Base-by-base conservation (phyloP, 306 rosid genomes). In the Pueraria montana region DNA sequence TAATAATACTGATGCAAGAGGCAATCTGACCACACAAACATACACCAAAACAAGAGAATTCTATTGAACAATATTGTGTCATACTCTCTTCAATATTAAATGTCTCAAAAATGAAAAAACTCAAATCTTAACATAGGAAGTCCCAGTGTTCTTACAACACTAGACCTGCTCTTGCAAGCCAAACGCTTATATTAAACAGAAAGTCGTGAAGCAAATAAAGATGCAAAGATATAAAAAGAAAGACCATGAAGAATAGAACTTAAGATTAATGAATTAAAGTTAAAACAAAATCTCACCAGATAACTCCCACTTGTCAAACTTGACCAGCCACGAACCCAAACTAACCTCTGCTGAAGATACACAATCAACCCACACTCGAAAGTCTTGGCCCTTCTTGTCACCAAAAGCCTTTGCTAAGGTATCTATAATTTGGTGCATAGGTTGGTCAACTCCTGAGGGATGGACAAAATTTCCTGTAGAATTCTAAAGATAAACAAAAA, bases 261-360 rank as follows among this genome's bases (percentile, higher is more conserved):
- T 26, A 73, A 42, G 21, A 82, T 3, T 52, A 70, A 12, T 67
- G 24, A 72, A 48, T 8, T 67, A 50, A n/a, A 58, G 53, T 52
- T 68, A 26, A 23, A 45, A 80, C 72, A 20, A 68, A 78, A 46
- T 72, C 92, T 87, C 80, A 92, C 98, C 92, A 43, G 73, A 81
- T 66, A 75, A 69, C 70, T 92, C 97, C 98, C 97, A 92, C 82
- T 94, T 94, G 70, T 87, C 68, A 85, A 90, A 92, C 75, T 83
- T 91, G 86, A 92, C 92, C 77, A 84, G 80, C 96, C 96, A 94
- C 42, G 93, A 85, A 72, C 85, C 87, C 61, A 83, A 67, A 79
- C 91, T 88, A 52, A 92, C 89, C 82, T 90, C 94, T 7, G 89
- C 73, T 10, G 78, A 76, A 68, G 89, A 83, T 82, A 87, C 53